Evolutionary conservation across 2,329 filamentous ascomycete species (phyloP).

Genomic region (Penicillium sp.): DNA sequence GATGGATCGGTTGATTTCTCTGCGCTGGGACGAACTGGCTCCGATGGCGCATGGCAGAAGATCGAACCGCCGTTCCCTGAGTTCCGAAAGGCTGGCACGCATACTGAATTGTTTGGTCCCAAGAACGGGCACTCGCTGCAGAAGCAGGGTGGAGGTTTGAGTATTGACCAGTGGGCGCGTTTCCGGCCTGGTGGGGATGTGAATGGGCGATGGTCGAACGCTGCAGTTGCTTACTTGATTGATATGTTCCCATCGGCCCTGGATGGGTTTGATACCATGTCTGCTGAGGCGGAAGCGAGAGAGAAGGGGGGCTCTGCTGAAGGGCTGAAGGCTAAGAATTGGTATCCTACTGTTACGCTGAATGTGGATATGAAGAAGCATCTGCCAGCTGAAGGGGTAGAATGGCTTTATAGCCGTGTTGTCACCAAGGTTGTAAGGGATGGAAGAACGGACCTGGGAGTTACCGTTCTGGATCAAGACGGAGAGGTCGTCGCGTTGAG

Average conservation of each 20-base stretch:
- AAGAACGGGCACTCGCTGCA: slow-evolving; percentile 24
- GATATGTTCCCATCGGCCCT: slow-evolving; percentile 71
- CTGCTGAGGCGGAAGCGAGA: slow-evolving; percentile 30
- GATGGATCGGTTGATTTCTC: slow-evolving; percentile 28
- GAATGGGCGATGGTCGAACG: slow-evolving; percentile 61
- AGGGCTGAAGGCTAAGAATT: slow-evolving; percentile 51
- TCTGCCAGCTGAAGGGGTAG: slow-evolving; percentile 66
- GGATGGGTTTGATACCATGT: slow-evolving; percentile 49
- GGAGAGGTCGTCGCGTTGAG: slow-evolving; percentile 69
- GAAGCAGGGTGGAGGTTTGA: slow-evolving; percentile 13
- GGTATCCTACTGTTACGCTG: slow-evolving; percentile 75
- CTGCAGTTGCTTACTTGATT: slow-evolving; percentile 63
- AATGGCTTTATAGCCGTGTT: slow-evolving; percentile 70
- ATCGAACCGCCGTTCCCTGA: slow-evolving; percentile 30
- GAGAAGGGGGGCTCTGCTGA: slow-evolving; percentile 23
- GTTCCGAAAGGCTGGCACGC: slow-evolving; percentile 51
- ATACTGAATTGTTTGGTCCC: slow-evolving; percentile 52
- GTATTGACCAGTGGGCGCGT: slow-evolving; percentile 68
- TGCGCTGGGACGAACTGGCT: slow-evolving; percentile 21
- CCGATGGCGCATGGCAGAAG: slow-evolving; percentile 30
- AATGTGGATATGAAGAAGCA: slow-evolving; percentile 77
- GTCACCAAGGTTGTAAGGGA: slow-evolving; percentile 67
- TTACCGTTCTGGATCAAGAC: slow-evolving; percentile 64
- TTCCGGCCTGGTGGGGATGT: slow-evolving; percentile 54
- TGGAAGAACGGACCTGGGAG: slow-evolving; percentile 73